Evolutionary conservation across 2,329 filamentous ascomycete species (phyloP), one percentile per base, ranked within the genome.

Genomic region (Arachnomyces sp.): DNA sequence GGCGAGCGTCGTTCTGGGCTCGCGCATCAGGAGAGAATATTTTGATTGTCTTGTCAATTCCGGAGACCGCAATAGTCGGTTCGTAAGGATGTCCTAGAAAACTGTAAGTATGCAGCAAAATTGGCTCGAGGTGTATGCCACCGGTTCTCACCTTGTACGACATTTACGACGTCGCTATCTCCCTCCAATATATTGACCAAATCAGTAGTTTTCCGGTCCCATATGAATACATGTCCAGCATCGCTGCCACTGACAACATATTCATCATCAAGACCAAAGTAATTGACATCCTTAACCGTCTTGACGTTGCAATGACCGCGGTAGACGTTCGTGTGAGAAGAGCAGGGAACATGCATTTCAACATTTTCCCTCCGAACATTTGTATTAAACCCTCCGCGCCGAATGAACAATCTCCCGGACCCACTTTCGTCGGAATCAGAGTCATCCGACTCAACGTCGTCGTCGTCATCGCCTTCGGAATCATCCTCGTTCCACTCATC

Each of bases 221-320:
- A 82, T 38, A 83, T 81, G 57, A 83, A 83, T 16, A 83, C 54
- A 53, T 82, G 73, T 1, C 79, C 79, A 37, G 73, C 77, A 50
- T 83, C 80, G 43, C 74, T 79, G 4, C 79, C 79, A 42, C 74
- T 79, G 8, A 82, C 77, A 8, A 83, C 76, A 46, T 81, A 83
- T 52, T 82, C 78, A 49, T 83, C 80, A 43, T 81, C 64, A 29
- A 80, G 59, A 0, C 79, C 79, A 46, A 78, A 82, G 59, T 74
- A 83, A 45, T 82, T 82, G 44, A 82, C 76, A 51, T 83, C 79
- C 50, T 83, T 83, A 49, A 82, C 77, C 1, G 77, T 82, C 47
- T 76, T 72, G 38, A 79, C 70, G 48, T 82, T 82, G 61, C 79
- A 82, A 55, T 82, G 79, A 2, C 79, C 79, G 2, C 66, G 65